Evolutionary conservation across 345 rosid genomes (phyloP).

Genomic region (Fremontodendron californicum): DNA sequence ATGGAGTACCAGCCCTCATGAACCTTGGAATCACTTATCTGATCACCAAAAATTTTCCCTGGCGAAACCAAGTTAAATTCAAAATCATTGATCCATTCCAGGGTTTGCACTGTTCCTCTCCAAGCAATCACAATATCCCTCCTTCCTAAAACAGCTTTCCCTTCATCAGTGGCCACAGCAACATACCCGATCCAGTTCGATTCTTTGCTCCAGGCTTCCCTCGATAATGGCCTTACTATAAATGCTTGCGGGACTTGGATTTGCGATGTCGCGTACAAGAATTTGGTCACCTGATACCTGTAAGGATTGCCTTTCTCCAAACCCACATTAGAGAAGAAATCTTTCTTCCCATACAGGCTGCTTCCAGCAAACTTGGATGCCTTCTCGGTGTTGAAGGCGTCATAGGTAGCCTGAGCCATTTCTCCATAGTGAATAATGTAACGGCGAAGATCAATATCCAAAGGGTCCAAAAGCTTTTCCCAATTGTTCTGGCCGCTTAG

Average conservation of each 20-base stretch:
- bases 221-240: constrained; percentile 49
- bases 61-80: constrained; percentile 52
- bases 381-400: constrained; percentile 55
- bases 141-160: constrained; percentile 56
- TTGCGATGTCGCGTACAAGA: constrained; percentile 64
- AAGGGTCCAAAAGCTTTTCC: constrained; percentile 60
- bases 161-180: constrained; percentile 77
- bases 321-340: constrained; percentile 57
- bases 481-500: constrained; percentile 64
- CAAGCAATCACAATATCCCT: constrained; percentile 81
- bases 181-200: constrained; percentile 86
- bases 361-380: constrained; percentile 59
- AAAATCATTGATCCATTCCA: constrained; percentile 75
- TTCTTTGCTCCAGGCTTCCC: constrained; percentile 83
- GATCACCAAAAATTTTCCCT: constrained; percentile 41
- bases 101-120: constrained; percentile 71
- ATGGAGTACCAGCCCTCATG: constrained; percentile 89
- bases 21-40: constrained; percentile 31
- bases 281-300: constrained; percentile 65
- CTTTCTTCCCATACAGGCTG: constrained; percentile 47
- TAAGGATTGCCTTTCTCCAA: constrained; percentile 51
- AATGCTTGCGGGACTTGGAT: constrained; percentile 64
- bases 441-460: constrained; percentile 64
- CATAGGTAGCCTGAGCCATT: constrained; percentile 78
- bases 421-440: constrained; percentile 76